Evolutionary conservation across 495 filamentous ascomycete genomes (phyloP).

Genomic region (Baudoinia panamericana): DNA sequence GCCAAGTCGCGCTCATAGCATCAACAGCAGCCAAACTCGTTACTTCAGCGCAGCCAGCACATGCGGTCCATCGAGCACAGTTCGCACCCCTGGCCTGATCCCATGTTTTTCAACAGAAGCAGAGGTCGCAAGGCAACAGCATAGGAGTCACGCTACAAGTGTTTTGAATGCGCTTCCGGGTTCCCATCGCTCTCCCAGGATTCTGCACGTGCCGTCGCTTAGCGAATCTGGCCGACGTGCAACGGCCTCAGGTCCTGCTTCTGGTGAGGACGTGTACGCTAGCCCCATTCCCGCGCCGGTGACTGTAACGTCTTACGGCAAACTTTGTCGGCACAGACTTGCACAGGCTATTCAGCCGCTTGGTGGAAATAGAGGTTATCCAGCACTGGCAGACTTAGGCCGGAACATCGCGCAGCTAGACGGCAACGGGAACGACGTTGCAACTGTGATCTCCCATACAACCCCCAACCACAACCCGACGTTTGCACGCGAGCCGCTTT

Average conservation of each 20-base stretch:
- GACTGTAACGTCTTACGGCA: slow-evolving; percentile 4
- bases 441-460: not conserved
- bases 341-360: not conserved
- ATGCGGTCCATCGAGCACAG: not conserved
- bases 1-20: not conserved
- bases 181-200: not conserved
- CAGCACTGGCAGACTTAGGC: not conserved
- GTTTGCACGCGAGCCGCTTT: too few species aligned
- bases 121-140: too few species aligned
- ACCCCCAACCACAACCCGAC: not conserved
- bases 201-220: not conserved
- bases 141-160: not conserved
- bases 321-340: slow-evolving; percentile 1
- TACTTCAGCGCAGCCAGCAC: slow-evolving; percentile 17
- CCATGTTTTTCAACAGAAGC: too few species aligned
- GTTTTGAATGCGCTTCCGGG: not conserved
- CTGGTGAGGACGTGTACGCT: not conserved
- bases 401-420: not conserved
- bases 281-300: not conserved
- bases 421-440: not conserved
- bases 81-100: not conserved
- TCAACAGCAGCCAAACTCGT: not conserved
- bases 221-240: too few species aligned
- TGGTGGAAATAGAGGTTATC: not conserved
- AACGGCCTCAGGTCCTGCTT: not conserved